phyloP scores from a whole-genome alignment of 768 basidiomycete genomes.

The Boletus eberwhitei region DNA sequence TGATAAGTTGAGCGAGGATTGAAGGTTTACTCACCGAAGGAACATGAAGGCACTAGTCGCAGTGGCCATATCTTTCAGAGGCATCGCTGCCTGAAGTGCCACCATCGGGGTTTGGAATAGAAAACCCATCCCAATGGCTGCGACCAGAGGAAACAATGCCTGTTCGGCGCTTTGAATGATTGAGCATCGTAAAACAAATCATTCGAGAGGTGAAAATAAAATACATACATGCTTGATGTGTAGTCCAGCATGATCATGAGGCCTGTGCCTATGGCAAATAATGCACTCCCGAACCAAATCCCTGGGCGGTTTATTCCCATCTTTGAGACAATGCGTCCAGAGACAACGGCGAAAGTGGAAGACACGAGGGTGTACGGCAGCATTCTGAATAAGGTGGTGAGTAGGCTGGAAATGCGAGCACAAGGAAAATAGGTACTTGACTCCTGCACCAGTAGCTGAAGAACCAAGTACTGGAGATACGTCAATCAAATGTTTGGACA shows the following conservation, averaged over 20 bases:
- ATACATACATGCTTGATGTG: constrained; percentile 35
- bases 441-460: constrained; percentile 66
- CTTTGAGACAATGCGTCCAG: constrained; percentile 58
- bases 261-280: constrained; percentile 62
- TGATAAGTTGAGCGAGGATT: background rate
- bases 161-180: constrained; percentile 46
- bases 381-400: constrained; percentile 45
- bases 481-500: background rate
- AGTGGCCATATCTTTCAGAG: constrained; percentile 79
- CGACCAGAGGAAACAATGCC: constrained; percentile 59
- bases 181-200: background rate
- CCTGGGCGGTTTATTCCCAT: constrained; percentile 54
- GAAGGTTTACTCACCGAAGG: constrained; percentile 41
- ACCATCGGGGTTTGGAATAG: constrained; percentile 67
- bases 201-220: background rate
- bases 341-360: constrained; percentile 48
- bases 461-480: constrained; percentile 50
- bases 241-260: constrained; percentile 69
- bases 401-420: background rate
- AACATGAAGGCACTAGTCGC: constrained; percentile 71
- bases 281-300: constrained; percentile 62
- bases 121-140: constrained; percentile 58
- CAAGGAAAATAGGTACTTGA: constrained; percentile 54
- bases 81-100: constrained; percentile 82
- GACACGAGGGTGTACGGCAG: constrained; percentile 65